Base-by-base conservation (phyloP, 2,329 filamentous ascomycete genomes). In the Diaporthe sp. region DNA sequence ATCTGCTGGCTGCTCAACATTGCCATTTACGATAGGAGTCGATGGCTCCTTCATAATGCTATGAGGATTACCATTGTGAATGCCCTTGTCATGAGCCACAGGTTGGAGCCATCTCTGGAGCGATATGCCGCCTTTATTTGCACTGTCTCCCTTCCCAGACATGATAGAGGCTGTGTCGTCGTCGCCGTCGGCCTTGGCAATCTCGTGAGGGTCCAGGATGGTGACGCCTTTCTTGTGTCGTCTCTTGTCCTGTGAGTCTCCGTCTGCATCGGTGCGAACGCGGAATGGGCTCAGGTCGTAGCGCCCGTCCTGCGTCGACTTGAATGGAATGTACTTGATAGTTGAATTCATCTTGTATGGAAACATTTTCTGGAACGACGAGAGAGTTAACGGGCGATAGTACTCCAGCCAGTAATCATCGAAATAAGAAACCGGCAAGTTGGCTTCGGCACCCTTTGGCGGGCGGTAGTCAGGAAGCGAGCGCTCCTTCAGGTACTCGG, bases 331-430 rank as follows among this genome's bases (percentile, higher is more conserved):
- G 81, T 96, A 96, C 75, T 93, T 94, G 76, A 96, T 91, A 5
- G 94, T 97, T 0, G 94, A 96, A 80, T 96, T 97, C 89, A 98
- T 94, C 81, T 94, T 95, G 83, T 94, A 98, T 0, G 95, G 91
- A 81, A 98, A 98, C 81, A 98, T 94, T 81, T 98, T 99, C 19
- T 92, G 90, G 77, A 98, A 95, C 0, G 95, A 97, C 0, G 97
- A 98, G 1, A 98, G 85, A 0, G 94, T 94, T 10, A 94, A 89
- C 0, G 97, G 97, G 19, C 96, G 92, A 81, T 99, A 99, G 82
- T 98, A 98, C 81, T 99, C 97, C 10, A 97, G 87, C 97, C 97
- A 99, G 83, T 98, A 99, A 82, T 98, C 95, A 80, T 98, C 96
- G 75, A 94, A 95, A 75, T 89, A 91, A 4, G 88, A 85, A 4